Evolutionary conservation across 352 stramenopile species (phyloP), one percentile per base, ranked within the genome.

Genomic region (Pythium rhizo-oryzae): DNA sequence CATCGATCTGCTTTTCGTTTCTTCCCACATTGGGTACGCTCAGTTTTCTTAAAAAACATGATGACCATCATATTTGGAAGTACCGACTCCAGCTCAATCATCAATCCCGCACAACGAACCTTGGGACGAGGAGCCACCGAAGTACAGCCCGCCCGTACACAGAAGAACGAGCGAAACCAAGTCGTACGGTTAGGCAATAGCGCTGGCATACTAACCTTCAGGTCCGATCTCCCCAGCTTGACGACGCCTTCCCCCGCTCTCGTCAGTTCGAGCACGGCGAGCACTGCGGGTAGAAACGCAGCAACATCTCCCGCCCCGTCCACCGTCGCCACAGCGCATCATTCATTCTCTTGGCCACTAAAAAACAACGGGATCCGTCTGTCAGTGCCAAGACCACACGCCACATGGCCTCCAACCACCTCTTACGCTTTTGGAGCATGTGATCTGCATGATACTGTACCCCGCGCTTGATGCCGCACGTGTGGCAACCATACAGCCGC

Each of bases 201-300:
- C 4, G 80, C 80, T 50, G 62, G 39, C n/a, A 94, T 53, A 54
- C 94, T 86, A 46, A 85, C 74, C 57, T 88, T 85, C 35, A 94
- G 71, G 79, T 91, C 57, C 69, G 78, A 73, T 81, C 83, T 64
- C 63, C 66, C 84, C 53, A 85, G 76, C 64, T 91, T 92, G 37
- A 92, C 86, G 18, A 89, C 74, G 7, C 59, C 72, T n/a, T n/a
- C 13, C 65, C 8, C 59, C 72, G 28, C 28, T 33, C 28, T 2
- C 11, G 67, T 75, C 59, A 74, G 70, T 94, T 94, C 28, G 88
- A 96, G 75, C 88, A 96, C 44, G 77, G 66, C 52, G 90, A 78
- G 59, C 86, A 96, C 70, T 96, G 88, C 44, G 88, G 88, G 55
- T 94, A 96, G 69, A 93, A 96, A 16, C 86, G 86, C 54, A 92